Evolutionary conservation across 768 basidiomycete species (phyloP).

Genomic region (Fomitopsis serialis): DNA sequence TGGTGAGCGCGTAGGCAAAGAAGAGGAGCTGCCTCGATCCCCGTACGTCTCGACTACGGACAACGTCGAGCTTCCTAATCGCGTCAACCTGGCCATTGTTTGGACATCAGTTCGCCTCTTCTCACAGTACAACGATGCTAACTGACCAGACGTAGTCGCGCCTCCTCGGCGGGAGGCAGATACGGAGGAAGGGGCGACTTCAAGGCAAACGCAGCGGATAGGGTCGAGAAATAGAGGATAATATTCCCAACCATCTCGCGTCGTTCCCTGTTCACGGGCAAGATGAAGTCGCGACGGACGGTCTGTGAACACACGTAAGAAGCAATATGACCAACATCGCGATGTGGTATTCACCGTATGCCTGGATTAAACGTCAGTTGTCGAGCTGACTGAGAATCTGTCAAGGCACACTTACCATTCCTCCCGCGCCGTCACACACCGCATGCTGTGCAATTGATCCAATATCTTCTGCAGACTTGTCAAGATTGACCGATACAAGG

Average conservation of each 20-base stretch:
- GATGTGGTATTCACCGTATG: conserved; percentile 52
- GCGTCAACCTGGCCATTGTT: conserved; percentile 63
- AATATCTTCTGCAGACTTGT: conserved; percentile 81
- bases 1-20: conserved; percentile 90
- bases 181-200: conserved; percentile 96
- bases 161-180: conserved; percentile 86
- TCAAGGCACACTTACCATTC: conserved; percentile 62
- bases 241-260: conserved; percentile 95
- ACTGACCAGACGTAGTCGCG: conserved; percentile 71
- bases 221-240: conserved; percentile 79
- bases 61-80: conserved; percentile 80
- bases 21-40: conserved; percentile 85
- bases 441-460: conserved; percentile 90
- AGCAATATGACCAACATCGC: not conserved
- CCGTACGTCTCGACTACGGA: conserved; percentile 76
- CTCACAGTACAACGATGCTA: not conserved
- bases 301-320: conserved; percentile 37
- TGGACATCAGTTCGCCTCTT: not conserved
- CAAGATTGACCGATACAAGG: conserved; percentile 78
- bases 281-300: conserved; percentile 81
- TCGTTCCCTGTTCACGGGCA: conserved; percentile 85
- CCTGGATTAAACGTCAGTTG: conserved; percentile 33
- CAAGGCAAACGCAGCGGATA: conserved; percentile 74
- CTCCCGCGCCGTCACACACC: conserved; percentile 92
- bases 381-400: conserved; percentile 7